Percentiles rank a stretch among this genome's conserved stretches.
These are phyloP conservation scores for Pleurozium schreberi DNA, from an alignment of 225 moss, liverwort and hornwort species.

Conservation along the genomic window DNA sequence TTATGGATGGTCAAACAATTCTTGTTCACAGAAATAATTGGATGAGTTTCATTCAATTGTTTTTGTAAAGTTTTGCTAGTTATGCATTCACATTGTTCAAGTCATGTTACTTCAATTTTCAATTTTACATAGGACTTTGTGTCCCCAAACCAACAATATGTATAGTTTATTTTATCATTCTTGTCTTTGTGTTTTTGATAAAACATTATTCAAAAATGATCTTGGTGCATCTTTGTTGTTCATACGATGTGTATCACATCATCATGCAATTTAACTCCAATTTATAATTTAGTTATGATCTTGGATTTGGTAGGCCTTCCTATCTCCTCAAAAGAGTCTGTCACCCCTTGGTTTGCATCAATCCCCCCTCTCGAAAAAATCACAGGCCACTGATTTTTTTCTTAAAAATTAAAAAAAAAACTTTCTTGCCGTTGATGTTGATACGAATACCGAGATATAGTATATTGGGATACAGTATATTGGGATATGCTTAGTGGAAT, in stretches of 20 bases:
- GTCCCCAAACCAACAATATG: not conserved
- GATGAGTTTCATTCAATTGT: not conserved
- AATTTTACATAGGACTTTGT: not conserved
- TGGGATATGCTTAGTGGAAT: too few relatives aligned
- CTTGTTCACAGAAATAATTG: not conserved
- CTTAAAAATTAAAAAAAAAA: too few relatives aligned
- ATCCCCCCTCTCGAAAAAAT: too few relatives aligned
- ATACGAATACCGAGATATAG: too few relatives aligned
- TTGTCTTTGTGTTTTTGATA: not conserved
- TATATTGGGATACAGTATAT: too few relatives aligned
- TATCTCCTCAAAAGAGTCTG: too few relatives aligned
- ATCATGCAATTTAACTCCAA: not conserved
- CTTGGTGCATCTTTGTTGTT: not conserved
- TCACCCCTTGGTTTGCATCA: too few relatives aligned
- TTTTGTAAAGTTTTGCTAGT: not conserved
- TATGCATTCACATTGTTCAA: not conserved
- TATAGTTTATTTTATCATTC: not conserved
- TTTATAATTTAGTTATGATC: too few relatives aligned
- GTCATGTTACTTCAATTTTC: not conserved
- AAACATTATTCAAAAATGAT: not conserved
- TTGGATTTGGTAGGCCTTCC: too few relatives aligned
- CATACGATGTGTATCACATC: not conserved
- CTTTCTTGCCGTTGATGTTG: too few relatives aligned
- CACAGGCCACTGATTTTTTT: too few relatives aligned
- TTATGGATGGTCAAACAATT: not conserved